These are phyloP conservation scores for Pythium biforme DNA, from an alignment of 352 stramenopile genomes.

Conservation along the genomic window DNA sequence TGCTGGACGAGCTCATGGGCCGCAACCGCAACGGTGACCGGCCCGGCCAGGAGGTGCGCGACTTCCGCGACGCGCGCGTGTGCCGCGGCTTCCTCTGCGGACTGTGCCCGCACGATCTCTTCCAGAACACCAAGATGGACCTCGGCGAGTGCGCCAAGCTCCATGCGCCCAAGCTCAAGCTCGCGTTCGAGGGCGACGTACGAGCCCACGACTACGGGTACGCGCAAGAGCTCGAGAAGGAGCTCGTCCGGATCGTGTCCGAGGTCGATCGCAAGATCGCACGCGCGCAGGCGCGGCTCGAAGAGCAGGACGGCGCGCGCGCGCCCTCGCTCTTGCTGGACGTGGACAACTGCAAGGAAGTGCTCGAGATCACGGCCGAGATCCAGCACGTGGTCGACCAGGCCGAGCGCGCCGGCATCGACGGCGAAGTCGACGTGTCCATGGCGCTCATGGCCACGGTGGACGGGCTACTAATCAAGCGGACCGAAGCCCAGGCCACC, in stretches of 20 bases:
- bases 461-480: slow-evolving; percentile 64
- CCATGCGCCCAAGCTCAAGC: slow-evolving; percentile 70
- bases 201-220: slow-evolving; percentile 53
- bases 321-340: slow-evolving; percentile 42
- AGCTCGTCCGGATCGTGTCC: slow-evolving; percentile 56
- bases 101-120: slow-evolving; percentile 85
- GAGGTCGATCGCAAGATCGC: slow-evolving; percentile 86
- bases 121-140: slow-evolving; percentile 90
- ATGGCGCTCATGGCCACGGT: slow-evolving; percentile 64
- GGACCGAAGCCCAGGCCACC: slow-evolving; percentile 37
- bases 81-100: slow-evolving; percentile 84
- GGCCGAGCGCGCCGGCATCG: slow-evolving; percentile 59
- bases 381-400: slow-evolving; percentile 63
- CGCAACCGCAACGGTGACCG: slow-evolving; percentile 89
- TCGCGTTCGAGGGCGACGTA: slow-evolving; percentile 50
- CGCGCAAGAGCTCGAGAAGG: slow-evolving; percentile 62
- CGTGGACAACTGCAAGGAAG: slow-evolving; percentile 57
- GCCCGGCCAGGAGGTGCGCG: slow-evolving; percentile 68
- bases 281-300: slow-evolving; percentile 62
- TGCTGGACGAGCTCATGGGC: slow-evolving; percentile 91
- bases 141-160: slow-evolving; percentile 64
- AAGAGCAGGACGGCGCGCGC: slow-evolving; percentile 56
- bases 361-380: slow-evolving; percentile 69
- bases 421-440: slow-evolving; percentile 55
- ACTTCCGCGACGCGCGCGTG: slow-evolving; percentile 71